Evolutionary conservation across 2,329 filamentous ascomycete species (phyloP), one percentile per base, ranked within the genome.

Genomic region (Aspergillus ustus): DNA sequence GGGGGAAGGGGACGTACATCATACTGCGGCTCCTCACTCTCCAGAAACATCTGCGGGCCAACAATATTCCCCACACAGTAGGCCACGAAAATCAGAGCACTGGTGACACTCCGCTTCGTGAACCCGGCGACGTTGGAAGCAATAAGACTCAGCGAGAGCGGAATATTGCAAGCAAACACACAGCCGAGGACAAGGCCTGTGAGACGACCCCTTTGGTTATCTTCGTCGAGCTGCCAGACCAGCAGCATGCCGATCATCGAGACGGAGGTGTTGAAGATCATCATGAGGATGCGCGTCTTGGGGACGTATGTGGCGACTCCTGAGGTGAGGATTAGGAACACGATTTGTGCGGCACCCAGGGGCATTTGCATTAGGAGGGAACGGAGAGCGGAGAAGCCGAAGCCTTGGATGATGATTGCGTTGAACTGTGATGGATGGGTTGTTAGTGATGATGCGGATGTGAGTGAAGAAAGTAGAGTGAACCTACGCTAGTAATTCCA

Each of bases 21-120:
- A 53, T 75, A 75, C 11, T 31, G 45, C 13, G 74, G 75, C 28
- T 77, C 73, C 61, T 77, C 73, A 1, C 67, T 59, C 0, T 66
- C 61, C 13, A 73, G 50, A 53, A 75, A 76, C 46, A 76, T 72
- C 44, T 76, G 72, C 11, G 75, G 73, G 0, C 72, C 73, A 4
- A 74, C 66, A 34, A 77, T 75, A 44, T 75, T 75, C 4, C 72
- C 73, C 46, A 75, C 58, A 43, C 74, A 74, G 57, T 75, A 75
- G 4, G 71, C 83, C 0, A 81, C 80, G 59, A 85, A 85, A 19
- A 86, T 66, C 25, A 83, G 72, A 0, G 83, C 83, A 2, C 76
- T 73, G 4, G 74, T 71, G 0, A 70, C 70, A 48, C 72, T 74
- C 29, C 72, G 70, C 55, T 77, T 77, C 1, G 75, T 77, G 53